Conservation (phyloP, 2,329 filamentous ascomycete genomes). For the Didymella sp. region DNA sequence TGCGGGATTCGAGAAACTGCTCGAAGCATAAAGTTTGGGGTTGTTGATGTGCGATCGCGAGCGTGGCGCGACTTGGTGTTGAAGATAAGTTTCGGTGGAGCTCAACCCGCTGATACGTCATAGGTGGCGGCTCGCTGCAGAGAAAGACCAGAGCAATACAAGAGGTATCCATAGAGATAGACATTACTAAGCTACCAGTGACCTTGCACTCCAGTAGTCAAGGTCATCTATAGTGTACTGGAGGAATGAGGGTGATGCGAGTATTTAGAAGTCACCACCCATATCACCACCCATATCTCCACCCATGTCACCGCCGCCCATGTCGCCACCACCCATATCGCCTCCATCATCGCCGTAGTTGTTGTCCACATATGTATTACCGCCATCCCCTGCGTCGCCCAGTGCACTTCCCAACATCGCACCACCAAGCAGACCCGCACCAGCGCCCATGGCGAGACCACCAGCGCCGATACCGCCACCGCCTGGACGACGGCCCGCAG, state of each 20-base stretch:
- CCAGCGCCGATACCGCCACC: slow-evolving; percentile 68
- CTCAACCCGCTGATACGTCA: slow-evolving; percentile 23
- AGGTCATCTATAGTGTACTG: background rate
- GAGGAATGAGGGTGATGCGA: background rate
- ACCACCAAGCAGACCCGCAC: slow-evolving; percentile 82
- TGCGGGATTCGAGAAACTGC: slow-evolving; percentile 21
- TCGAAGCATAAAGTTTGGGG: slow-evolving; percentile 30
- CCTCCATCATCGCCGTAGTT: slow-evolving; percentile 38
- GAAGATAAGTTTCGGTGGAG: slow-evolving; percentile 22
- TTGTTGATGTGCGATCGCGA: slow-evolving; percentile 2
- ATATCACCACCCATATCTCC: slow-evolving; percentile 11
- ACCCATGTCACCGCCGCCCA: slow-evolving; percentile 28
- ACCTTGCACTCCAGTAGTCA: background rate
- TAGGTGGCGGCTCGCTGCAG: slow-evolving; percentile 17
- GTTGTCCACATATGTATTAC: slow-evolving; percentile 35
- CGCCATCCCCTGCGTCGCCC: slow-evolving; percentile 49
- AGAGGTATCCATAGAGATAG: background rate
- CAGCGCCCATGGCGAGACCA: slow-evolving; percentile 78
- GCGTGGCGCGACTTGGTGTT: slow-evolving; percentile 29
- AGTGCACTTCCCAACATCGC: slow-evolving; percentile 73
- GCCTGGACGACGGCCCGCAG: slow-evolving; percentile 18
- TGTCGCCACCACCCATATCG: slow-evolving; percentile 9
- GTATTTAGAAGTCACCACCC: slow-evolving; percentile 5
- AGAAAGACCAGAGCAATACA: background rate
- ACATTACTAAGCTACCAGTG: background rate